A percentile compares a stretch with the other conserved stretches of the same genome.
Conservation (phyloP, 345 rosid genomes). For the Eucalyptus grandis region DNA sequence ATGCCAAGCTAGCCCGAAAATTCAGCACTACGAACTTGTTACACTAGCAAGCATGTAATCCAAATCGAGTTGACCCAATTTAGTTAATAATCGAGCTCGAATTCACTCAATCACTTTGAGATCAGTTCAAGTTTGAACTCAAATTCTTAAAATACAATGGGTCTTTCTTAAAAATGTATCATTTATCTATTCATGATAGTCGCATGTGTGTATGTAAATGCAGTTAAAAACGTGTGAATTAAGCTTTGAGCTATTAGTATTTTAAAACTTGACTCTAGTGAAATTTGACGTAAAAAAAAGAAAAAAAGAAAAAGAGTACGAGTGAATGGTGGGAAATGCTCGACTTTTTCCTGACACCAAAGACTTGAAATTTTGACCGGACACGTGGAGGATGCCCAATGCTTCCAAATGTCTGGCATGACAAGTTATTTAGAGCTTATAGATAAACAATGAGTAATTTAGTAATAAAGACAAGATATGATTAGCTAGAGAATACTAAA, state of each 20-base stretch:
- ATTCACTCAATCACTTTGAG: background rate
- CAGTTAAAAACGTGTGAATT: background rate
- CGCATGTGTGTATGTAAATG: background rate
- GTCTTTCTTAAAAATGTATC: background rate
- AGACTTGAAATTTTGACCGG: background rate
- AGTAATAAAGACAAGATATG: background rate
- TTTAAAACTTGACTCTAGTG: background rate
- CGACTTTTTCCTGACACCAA: background rate
- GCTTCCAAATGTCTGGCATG: background rate
- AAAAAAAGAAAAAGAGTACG: no score
- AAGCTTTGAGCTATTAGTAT: background rate
- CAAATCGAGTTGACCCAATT: background rate
- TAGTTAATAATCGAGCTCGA: accelerated
- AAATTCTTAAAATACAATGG: background rate
- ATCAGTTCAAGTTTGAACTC: accelerated
- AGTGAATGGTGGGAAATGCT: background rate
- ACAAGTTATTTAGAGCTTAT: no score
- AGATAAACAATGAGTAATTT: background rate
- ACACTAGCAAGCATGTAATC: background rate
- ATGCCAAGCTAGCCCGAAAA: background rate
- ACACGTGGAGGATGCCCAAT: background rate
- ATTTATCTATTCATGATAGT: background rate
- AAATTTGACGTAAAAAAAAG: no score
- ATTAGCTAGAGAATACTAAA: background rate
- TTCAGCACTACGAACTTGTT: no score